Evolutionary conservation across 176 grass and related monocot species (phyloP), one percentile per base, ranked within the genome.

Genomic region (Tillandsia leiboldiana): DNA sequence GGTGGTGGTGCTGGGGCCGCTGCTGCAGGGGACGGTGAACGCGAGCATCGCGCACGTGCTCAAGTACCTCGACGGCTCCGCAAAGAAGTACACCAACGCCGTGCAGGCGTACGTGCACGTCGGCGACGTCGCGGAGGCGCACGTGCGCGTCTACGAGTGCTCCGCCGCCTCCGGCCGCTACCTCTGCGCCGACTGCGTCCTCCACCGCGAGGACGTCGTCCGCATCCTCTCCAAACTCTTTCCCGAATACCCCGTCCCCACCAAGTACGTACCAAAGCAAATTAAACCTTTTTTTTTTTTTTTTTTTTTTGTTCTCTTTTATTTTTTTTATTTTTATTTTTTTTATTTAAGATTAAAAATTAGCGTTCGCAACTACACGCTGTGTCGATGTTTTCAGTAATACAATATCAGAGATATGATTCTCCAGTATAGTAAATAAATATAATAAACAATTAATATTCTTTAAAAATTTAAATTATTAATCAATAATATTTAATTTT

Each of bases 101-200:
- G 87, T 90, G 49, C 91, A 96, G 80, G 91, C 78, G 1, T 96
- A 96, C 82, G 91, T 96, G 14, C 78, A 96, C 79, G 91, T 96
- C 50, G 82, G 82, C 18, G 91, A 96, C 86, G 67, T 79, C 26
- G 87, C 87, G 14, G 84, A 72, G 50, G 84, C 87, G 24, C 91
- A 96, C 78, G 26, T 88, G 22, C 80, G 63, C 49, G 84, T 96
- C 52, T 96, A 85, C 73, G 87, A 96, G 79, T 70, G 68, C 12
- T 78, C 81, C 3, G 49, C 7, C 48, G 84, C 91, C 51, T 70
- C 77, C 56, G 85, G 85, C 0, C 77, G 87, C 0, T 96, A 87
- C 75, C 65, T 96, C 72, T 91, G 87, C 75, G 64, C 79, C 50
- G 84, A 96, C 11, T 64, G 73, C 67, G 85, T 83, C 70, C 79